Conservation (phyloP, 345 rosid species). For the Odontarrhena argentea region DNA sequence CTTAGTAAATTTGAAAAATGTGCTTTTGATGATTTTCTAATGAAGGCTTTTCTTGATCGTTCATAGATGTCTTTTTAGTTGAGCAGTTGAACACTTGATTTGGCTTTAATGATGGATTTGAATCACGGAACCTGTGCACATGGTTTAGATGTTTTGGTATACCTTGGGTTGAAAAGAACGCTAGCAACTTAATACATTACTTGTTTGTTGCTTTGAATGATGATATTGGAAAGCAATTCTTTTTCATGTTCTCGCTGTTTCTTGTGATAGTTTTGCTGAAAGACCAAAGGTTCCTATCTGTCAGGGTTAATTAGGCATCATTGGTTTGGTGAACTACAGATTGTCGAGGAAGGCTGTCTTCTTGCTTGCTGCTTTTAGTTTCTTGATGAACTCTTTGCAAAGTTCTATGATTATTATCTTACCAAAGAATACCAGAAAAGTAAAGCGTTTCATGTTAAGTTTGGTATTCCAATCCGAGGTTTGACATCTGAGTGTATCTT, state of each 20-base stretch:
- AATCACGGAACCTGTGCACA: constrained; percentile 5
- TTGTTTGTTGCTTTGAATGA: constrained; percentile 8
- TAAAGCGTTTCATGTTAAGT: too few relatives aligned
- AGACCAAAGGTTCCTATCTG: background rate
- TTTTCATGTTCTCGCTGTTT: background rate
- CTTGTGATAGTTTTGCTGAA: constrained; percentile 3
- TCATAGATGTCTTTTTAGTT: constrained; percentile 19
- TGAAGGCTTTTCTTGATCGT: constrained; percentile 5
- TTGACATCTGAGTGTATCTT: too few relatives aligned
- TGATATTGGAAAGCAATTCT: background rate
- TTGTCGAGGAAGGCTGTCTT: too few relatives aligned
- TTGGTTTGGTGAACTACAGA: too few relatives aligned
- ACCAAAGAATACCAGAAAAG: too few relatives aligned
- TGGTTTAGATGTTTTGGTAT: constrained; percentile 16
- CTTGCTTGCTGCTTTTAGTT: too few relatives aligned
- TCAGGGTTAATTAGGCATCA: too few relatives aligned
- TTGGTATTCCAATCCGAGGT: too few relatives aligned
- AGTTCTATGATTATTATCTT: too few relatives aligned
- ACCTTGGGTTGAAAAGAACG: background rate
- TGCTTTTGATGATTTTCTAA: constrained; percentile 11
- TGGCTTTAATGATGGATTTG: constrained; percentile 11
- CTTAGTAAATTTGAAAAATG: constrained; percentile 16
- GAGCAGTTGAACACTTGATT: constrained; percentile 18
- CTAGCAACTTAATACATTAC: background rate
- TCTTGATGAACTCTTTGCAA: too few relatives aligned